A percentile compares a stretch with the other conserved stretches of the same genome.
These are phyloP conservation scores for Scheffersomyces coipomensis DNA, from an alignment of 805 yeast genomes.

Conservation along the genomic window DNA sequence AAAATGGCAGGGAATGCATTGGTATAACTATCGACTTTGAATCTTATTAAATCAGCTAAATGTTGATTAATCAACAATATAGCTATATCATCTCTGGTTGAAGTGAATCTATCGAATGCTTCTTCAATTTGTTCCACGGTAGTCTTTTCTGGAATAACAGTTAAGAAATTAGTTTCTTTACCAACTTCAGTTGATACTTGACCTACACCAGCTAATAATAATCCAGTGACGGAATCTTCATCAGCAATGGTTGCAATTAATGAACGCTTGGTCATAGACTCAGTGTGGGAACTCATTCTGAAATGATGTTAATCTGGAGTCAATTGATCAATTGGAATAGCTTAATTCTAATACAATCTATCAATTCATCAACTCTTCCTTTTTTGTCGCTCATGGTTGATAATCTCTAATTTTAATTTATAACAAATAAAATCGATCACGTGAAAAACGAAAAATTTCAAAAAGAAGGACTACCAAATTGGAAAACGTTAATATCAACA, in stretches of 20 bases:
- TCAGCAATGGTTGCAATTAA: constrained; percentile 94
- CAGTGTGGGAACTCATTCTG: constrained; percentile 22
- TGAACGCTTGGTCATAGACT: constrained; percentile 64
- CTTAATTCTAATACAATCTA: no score
- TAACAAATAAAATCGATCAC: no score
- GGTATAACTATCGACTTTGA: constrained; percentile 76
- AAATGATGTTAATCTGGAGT: background rate
- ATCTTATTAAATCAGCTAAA: constrained; percentile 86
- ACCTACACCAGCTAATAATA: constrained; percentile 93
- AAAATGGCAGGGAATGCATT: constrained; percentile 94
- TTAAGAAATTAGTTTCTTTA: constrained; percentile 78
- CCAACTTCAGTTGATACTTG: constrained; percentile 65
- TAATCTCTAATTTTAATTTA: no score
- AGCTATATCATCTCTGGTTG: constrained; percentile 82
- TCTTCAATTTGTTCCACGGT: constrained; percentile 70
- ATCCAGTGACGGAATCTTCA: constrained; percentile 96
- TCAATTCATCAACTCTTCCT: no score
- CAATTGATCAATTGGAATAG: no score
- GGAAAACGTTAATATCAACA: no score
- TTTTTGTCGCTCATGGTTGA: no score
- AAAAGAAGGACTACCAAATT: no score
- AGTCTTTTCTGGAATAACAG: constrained; percentile 73
- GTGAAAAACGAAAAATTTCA: no score
- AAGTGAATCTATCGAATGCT: constrained; percentile 74
- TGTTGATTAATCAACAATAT: constrained; percentile 91